Base-by-base conservation (phyloP, 805 yeast genomes). In the Torulaspora microellipsoides region DNA sequence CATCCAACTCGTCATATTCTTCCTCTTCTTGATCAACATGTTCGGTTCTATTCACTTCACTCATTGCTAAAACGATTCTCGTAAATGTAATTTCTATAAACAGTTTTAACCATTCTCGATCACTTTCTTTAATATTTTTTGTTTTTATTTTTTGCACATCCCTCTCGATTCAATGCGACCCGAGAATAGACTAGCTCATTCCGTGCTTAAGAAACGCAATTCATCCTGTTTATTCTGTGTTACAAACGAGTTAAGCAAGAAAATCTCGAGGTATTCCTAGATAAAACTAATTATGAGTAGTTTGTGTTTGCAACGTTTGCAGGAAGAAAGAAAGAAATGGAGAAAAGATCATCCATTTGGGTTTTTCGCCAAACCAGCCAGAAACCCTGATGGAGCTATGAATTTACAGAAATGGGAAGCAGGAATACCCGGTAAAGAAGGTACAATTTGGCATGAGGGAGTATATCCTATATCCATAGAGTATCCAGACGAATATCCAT, bases 301-400 rank as follows among this genome's bases (percentile, higher is more conserved):
- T 46, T 75, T 88, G 47, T 83, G 95, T 63, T 71, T 81, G 51
- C 87, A 80, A 46, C 79, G 99, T 56, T 76, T 91, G 32, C 97
- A 90, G 60, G 95, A 89, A 65, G 99, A 91, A 64, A 82, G 99
- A 65, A 91, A 90, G 67, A 88, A 85, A 64, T 93, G 99, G 99
- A 80, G 99, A 55, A 91, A 88, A 64, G 96, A 89, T 64, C 99
- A 93, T 62, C 99, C 99, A 0, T 93, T 90, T 66, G 98, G 98
- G 7, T 93, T 93, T 66, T 90, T 69, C 54, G 99, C 99, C 31
- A 86, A 87, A 59, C 99, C 99, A 11, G 60, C 69, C 20, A 90
- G 85, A 62, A 71, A 74, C n/a, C 58, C 71, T 1, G 95, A 89
- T 58, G 99, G 99, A 3, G 70, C 88, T 0, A 71, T 93, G 49